A percentile compares a stretch with the other conserved stretches of the same genome.
Evolutionary conservation across 2,329 filamentous ascomycete species (phyloP).

Genomic region (Trichophyton rubrum): DNA sequence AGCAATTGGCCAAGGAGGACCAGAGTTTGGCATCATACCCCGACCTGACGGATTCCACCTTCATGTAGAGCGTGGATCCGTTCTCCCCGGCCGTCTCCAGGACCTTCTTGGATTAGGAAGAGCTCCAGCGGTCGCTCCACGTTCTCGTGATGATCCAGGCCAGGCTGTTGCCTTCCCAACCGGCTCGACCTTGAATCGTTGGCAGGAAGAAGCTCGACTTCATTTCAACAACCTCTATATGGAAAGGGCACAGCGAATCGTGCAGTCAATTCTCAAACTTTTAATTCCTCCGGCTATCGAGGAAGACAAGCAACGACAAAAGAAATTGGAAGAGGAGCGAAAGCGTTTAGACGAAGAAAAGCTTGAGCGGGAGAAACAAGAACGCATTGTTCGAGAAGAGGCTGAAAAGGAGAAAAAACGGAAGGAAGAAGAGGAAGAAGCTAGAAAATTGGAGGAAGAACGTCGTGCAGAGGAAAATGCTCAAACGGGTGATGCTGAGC

Average conservation of each 20-base stretch:
- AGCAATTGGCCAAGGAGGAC: slow-evolving; percentile 37
- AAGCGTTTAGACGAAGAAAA: slow-evolving; percentile 50
- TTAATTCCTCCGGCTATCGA: slow-evolving; percentile 78
- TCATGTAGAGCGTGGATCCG: slow-evolving; percentile 40
- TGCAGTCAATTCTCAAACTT: slow-evolving; percentile 55
- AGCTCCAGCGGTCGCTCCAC: slow-evolving; percentile 15
- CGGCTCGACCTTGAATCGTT: slow-evolving; percentile 60
- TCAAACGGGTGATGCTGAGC: slow-evolving; percentile 34
- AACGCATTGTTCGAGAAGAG: slow-evolving; percentile 54
- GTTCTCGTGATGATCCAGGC: slow-evolving; percentile 40
- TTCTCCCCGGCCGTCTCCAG: slow-evolving; percentile 44
- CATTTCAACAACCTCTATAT: slow-evolving; percentile 58
- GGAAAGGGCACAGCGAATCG: slow-evolving; percentile 57
- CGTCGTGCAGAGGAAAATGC: slow-evolving; percentile 48
- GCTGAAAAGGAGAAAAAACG: slow-evolving; percentile 59
- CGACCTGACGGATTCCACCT: slow-evolving; percentile 43
- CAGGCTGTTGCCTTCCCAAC: slow-evolving; percentile 65
- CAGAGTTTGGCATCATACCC: slow-evolving; percentile 32
- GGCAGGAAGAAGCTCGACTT: slow-evolving; percentile 81
- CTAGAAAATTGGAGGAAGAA: slow-evolving; percentile 24
- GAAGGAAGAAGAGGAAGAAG: slow-evolving; percentile 56
- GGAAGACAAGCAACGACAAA: slow-evolving; percentile 59
- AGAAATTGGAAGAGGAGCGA: slow-evolving; percentile 43
- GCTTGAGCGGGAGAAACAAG: slow-evolving; percentile 49
- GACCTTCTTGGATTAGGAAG: slow-evolving; percentile 28